Conservation (phyloP, 345 rosid genomes). For the Garcia nutans region DNA sequence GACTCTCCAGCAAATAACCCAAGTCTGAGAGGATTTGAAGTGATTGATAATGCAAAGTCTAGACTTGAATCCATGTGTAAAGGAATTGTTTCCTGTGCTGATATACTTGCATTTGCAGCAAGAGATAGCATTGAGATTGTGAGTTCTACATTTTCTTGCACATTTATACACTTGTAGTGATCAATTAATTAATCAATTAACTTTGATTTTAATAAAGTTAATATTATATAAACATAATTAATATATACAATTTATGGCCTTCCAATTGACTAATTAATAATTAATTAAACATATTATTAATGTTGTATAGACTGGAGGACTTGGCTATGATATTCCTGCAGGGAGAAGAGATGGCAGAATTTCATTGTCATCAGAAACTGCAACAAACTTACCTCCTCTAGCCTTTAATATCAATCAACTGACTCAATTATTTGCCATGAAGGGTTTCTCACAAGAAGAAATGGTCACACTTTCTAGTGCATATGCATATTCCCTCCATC, state of each 20-base stretch:
- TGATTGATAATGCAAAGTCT: conserved; percentile 47
- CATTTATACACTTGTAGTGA: too few relatives aligned
- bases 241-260: too few relatives aligned
- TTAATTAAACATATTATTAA: not conserved
- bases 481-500: not conserved
- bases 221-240: too few relatives aligned
- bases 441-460: conserved; percentile 23
- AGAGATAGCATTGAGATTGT: conserved; percentile 49
- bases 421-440: conserved; percentile 16
- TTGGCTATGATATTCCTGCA: conserved; percentile 48
- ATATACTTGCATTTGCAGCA: conserved; percentile 54
- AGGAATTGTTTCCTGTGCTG: conserved; percentile 62
- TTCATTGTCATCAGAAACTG: conserved; percentile 40
- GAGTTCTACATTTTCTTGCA: not conserved
- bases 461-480: conserved; percentile 26
- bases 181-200: too few relatives aligned
- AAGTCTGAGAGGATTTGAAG: conserved; percentile 51
- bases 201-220: too few relatives aligned
- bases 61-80: conserved; percentile 39
- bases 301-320: conserved; percentile 40
- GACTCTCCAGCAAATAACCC: conserved; percentile 46
- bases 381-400: conserved; percentile 16
- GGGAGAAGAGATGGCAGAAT: conserved; percentile 62
- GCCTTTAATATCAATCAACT: conserved; percentile 7
- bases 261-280: too few relatives aligned